Evolutionary conservation across 2,329 filamentous ascomycete genomes (phyloP).

Genomic region (Phoma sp.): DNA sequence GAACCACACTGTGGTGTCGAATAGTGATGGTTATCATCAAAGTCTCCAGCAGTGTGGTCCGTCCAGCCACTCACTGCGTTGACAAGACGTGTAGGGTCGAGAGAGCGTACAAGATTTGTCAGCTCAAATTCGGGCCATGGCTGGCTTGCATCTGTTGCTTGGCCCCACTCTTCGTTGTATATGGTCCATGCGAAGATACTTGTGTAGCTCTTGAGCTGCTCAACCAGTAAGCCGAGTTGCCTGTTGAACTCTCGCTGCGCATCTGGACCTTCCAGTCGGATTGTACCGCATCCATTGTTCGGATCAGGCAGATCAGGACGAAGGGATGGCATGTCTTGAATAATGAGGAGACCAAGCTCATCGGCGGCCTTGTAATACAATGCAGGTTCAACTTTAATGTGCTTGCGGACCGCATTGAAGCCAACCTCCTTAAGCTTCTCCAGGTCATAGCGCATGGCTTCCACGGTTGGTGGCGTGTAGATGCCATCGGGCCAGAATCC

Average conservation of each 20-base stretch:
- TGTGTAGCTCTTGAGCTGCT: constrained; percentile 69
- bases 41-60: constrained; percentile 74
- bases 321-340: constrained; percentile 76
- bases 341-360: constrained; percentile 69
- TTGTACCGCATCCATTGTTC: constrained; percentile 17
- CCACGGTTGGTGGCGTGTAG: constrained; percentile 68
- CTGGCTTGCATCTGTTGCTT: constrained; percentile 52
- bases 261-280: constrained; percentile 31
- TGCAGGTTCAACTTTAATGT: constrained; percentile 73
- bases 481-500: constrained; percentile 76
- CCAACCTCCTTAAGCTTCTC: constrained; percentile 69
- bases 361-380: constrained; percentile 74
- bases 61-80: constrained; percentile 71
- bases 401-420: constrained; percentile 76
- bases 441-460: constrained; percentile 73
- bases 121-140: constrained; percentile 65
- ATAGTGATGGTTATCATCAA: constrained; percentile 73
- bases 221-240: constrained; percentile 67
- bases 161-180: constrained; percentile 78
- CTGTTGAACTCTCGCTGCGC: constrained; percentile 71
- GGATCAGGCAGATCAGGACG: constrained; percentile 30
- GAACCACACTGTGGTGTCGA: constrained; percentile 74
- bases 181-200: constrained; percentile 73
- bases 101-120: constrained; percentile 60
- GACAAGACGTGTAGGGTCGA: constrained; percentile 71